phyloP scores from a whole-genome alignment of 371 early-diverging fungal species.

The Cokeromyces recurvatus region DNA sequence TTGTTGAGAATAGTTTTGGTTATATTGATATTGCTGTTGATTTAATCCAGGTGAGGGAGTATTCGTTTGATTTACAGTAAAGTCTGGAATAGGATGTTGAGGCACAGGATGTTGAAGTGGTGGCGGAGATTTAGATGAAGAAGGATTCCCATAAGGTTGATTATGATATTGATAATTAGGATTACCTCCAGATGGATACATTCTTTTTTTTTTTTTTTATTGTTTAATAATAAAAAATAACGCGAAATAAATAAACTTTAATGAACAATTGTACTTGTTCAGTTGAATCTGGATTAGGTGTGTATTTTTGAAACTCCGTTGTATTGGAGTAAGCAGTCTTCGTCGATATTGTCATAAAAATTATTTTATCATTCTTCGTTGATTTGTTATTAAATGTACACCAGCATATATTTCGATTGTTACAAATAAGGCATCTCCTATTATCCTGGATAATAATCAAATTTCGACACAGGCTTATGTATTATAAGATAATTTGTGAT shows the following conservation, averaged over 20 bases:
- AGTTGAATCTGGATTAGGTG: too few species aligned
- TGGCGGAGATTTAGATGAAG: conserved; percentile 48
- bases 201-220: conserved; percentile 3
- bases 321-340: too few species aligned
- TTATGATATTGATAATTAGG: conserved; percentile 17
- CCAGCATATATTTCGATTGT: too few species aligned
- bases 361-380: too few species aligned
- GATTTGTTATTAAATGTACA: too few species aligned
- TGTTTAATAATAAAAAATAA: conserved; percentile 1
- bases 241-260: background rate
- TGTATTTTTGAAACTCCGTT: too few species aligned
- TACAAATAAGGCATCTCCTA: too few species aligned
- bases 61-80: conserved; percentile 43
- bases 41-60: conserved; percentile 46
- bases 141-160: conserved; percentile 15
- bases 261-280: too few species aligned
- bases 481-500: too few species aligned
- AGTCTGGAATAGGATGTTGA: conserved; percentile 63
- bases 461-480: too few species aligned
- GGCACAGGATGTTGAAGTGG: conserved; percentile 71
- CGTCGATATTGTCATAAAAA: too few species aligned
- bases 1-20: conserved; percentile 24
- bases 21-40: conserved; percentile 28
- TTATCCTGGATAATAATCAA: too few species aligned
- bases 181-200: conserved; percentile 25